Base-by-base conservation (phyloP, 2,329 filamentous ascomycete genomes). In the Ascocoryne sarcoides region DNA sequence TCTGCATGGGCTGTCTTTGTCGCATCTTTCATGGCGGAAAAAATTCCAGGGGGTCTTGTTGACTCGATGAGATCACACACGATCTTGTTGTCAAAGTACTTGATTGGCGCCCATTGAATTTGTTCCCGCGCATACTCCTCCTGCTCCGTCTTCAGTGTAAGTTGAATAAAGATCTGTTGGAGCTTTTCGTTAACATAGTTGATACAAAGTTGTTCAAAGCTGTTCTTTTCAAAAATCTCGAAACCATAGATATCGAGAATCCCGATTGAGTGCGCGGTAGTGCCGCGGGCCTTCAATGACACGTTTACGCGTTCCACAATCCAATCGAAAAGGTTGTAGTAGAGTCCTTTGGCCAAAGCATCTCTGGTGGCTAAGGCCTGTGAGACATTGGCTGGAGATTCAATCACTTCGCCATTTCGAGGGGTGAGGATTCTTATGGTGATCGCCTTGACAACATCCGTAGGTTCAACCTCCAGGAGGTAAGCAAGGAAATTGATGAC, bases 171-270 rank as follows among this genome's bases (percentile, higher is more conserved):
- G 56, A 98, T 96, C 60, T 98, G 92, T 65, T 98, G 92, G 43
- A 98, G 70, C 65, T 98, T 98, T 66, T 98, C 92, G 64, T 98
- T 98, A 59, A 96, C 93, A 59, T 96, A 98, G 69, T 98, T 98
- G 73, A 98, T 98, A 66, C 92, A 98, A 5, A 98, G 76, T 65
- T 98, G 92, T 62, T 98, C 92, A 57, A 98, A 98, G 50, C 86
- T 95, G 68, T 98, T 98, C 67, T 90, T 92, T 61, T 98, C 92
- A 53, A 98, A 98, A 52, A 98, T 98, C 61, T 98, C 92, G 58
- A 98, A 98, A 2, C 92, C 92, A 61, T 98, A 98, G 52, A 98
- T 98, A 71, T 98, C 92, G 51, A 98, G 73, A 59, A 98, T 96
- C 59, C 92, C 92, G 52, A 98, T 92, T 2, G 85, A 85, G 61